These are phyloP conservation scores for Ambrosiella cleistominuta DNA, from an alignment of 2,329 filamentous ascomycete species.

Conservation along the genomic window DNA sequence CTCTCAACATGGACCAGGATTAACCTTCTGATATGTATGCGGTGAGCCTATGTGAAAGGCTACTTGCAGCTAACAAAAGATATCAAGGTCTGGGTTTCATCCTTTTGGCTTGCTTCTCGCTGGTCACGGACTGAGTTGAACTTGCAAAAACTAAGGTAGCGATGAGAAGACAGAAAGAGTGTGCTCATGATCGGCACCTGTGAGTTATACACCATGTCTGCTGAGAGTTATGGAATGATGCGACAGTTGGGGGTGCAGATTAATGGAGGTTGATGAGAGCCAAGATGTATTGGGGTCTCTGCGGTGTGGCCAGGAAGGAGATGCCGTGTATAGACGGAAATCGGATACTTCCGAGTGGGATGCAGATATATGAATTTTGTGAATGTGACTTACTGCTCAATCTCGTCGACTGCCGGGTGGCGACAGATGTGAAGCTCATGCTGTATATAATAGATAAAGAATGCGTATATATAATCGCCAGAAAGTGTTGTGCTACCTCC, in stretches of 20 bases:
- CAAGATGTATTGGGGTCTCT: too few species aligned
- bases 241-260: too few species aligned
- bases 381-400: slow-evolving; percentile 2
- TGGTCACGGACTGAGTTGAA: neutral
- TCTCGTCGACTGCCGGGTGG: slow-evolving; percentile 12
- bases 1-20: neutral
- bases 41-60: neutral
- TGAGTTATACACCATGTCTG: too few species aligned
- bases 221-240: too few species aligned
- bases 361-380: neutral
- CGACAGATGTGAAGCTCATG: slow-evolving; percentile 10
- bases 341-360: neutral
- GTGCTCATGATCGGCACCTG: too few species aligned
- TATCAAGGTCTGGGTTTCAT: neutral
- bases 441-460: neutral
- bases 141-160: too few species aligned
- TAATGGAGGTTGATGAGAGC: too few species aligned
- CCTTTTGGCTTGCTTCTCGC: neutral
- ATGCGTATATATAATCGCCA: neutral
- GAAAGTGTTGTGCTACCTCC: neutral
- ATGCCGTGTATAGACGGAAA: neutral
- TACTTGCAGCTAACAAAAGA: neutral
- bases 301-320: neutral
- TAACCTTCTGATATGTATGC: neutral
- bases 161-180: too few species aligned